Conservation (phyloP, 2,329 filamentous ascomycete species). For the Hypoxylon sp. region DNA sequence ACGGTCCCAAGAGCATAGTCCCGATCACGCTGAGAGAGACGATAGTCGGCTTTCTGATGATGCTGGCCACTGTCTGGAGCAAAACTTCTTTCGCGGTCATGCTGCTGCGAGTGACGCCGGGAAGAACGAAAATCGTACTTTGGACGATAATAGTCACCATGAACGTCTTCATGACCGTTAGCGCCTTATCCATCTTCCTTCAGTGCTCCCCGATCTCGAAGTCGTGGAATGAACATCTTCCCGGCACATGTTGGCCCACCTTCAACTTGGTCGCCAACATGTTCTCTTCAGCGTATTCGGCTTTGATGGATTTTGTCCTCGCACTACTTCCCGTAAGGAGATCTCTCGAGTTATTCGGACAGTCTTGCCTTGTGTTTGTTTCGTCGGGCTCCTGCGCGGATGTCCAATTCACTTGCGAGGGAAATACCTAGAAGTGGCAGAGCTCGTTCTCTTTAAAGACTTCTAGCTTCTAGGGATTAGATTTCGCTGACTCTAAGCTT, state of each 20-base stretch:
- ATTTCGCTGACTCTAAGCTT: neutral
- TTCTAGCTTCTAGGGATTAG: neutral
- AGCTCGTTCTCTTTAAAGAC: too few relatives aligned
- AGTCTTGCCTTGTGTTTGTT: too few relatives aligned
- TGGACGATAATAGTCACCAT: conserved; percentile 21
- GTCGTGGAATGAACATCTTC: conserved; percentile 17
- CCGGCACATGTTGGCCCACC: conserved; percentile 12
- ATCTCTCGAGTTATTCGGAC: too few relatives aligned
- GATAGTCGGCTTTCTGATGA: conserved; percentile 24
- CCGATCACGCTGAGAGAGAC: conserved; percentile 14
- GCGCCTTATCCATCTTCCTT: conserved; percentile 20
- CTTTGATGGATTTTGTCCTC: conserved; percentile 25
- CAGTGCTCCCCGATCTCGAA: conserved; percentile 15
- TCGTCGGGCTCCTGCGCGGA: too few relatives aligned
- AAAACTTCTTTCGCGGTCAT: conserved; percentile 26
- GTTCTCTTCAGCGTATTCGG: conserved; percentile 21
- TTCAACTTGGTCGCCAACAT: conserved; percentile 17
- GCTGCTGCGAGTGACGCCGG: conserved; percentile 12
- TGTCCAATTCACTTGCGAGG: too few relatives aligned
- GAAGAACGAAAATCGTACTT: conserved; percentile 6
- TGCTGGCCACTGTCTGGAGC: conserved; percentile 17
- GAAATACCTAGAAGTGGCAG: too few relatives aligned
- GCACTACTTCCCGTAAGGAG: conserved; percentile 19
- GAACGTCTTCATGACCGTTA: conserved; percentile 17
- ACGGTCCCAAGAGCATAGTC: conserved; percentile 6